These are phyloP conservation scores for Ceratocystis destructans DNA, from an alignment of 2,329 filamentous ascomycete genomes.

Conservation along the genomic window DNA sequence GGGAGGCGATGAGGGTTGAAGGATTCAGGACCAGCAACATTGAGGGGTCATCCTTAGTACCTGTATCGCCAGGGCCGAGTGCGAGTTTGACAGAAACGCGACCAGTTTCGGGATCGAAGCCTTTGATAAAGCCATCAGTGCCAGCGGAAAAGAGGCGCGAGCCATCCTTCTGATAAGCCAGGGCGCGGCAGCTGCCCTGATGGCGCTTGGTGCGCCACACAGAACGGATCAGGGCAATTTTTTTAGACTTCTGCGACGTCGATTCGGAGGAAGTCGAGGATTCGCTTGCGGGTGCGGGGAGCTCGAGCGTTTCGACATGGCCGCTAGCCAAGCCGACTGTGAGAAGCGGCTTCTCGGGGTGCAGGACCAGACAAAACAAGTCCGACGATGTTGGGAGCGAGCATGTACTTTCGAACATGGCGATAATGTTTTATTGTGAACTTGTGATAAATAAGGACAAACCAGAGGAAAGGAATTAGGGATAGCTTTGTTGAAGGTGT, in stretches of 20 bases:
- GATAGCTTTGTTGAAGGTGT: neutral
- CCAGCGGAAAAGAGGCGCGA: conserved; percentile 53
- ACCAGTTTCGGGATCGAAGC: conserved; percentile 45
- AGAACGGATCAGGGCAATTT: conserved; percentile 53
- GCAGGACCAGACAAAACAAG: conserved; percentile 75
- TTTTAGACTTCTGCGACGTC: conserved; percentile 45
- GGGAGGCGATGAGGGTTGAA: conserved; percentile 75
- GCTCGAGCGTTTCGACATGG: conserved; percentile 70
- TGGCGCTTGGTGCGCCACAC: conserved; percentile 79
- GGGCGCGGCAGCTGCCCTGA: conserved; percentile 79
- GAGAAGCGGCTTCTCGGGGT: conserved; percentile 71
- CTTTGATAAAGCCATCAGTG: conserved; percentile 44
- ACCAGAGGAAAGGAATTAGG: neutral
- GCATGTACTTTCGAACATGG: conserved; percentile 86
- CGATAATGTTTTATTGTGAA: neutral
- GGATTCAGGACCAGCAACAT: conserved; percentile 74
- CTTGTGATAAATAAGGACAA: too few relatives aligned
- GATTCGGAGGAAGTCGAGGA: conserved; percentile 31
- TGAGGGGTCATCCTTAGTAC: conserved; percentile 51
- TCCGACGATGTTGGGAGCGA: conserved; percentile 74
- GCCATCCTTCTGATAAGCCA: conserved; percentile 70
- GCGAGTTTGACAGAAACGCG: conserved; percentile 69
- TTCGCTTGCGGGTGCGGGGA: conserved; percentile 36
- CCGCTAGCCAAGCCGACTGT: conserved; percentile 75
- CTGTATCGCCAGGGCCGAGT: conserved; percentile 34